These are phyloP conservation scores for Colletotrichum gloeosporioides DNA, from an alignment of 2,329 filamentous ascomycete species.

Conservation along the genomic window DNA sequence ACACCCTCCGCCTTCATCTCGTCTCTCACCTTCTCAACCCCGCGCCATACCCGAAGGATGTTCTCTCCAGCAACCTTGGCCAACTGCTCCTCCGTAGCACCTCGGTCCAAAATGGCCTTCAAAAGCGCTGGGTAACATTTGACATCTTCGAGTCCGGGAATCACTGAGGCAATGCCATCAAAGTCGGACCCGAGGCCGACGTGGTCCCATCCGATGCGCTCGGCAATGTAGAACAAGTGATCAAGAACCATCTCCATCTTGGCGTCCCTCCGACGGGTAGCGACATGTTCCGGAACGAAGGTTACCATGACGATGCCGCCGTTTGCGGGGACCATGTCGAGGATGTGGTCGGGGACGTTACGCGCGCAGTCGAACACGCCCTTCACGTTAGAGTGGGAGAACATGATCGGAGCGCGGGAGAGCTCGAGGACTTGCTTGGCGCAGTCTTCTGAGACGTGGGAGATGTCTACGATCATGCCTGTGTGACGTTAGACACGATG, in stretches of 20 bases:
- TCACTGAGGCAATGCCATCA: conserved; percentile 34
- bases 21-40: conserved; percentile 27
- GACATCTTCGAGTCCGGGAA: conserved; percentile 31
- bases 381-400: conserved; percentile 35
- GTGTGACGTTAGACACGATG: not conserved
- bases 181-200: conserved; percentile 43
- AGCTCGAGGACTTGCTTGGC: conserved; percentile 27
- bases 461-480: conserved; percentile 34
- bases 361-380: conserved; percentile 29
- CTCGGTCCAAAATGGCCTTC: conserved; percentile 38
- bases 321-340: conserved; percentile 37
- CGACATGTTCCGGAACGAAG: conserved; percentile 34
- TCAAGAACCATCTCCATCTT: conserved; percentile 37
- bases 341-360: conserved; percentile 45
- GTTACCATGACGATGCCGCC: conserved; percentile 44
- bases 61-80: conserved; percentile 41
- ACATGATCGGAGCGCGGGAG: conserved; percentile 33
- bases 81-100: conserved; percentile 42
- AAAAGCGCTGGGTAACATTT: conserved; percentile 35
- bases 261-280: conserved; percentile 24
- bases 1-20: conserved; percentile 33
- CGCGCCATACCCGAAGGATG: conserved; percentile 38
- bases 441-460: conserved; percentile 32
- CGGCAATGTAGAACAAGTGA: conserved; percentile 32
- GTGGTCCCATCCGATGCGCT: conserved; percentile 38